Evolutionary conservation across 2,329 filamentous ascomycete genomes (phyloP), one percentile per base, ranked within the genome.

Genomic region (Orbilia oligospora): DNA sequence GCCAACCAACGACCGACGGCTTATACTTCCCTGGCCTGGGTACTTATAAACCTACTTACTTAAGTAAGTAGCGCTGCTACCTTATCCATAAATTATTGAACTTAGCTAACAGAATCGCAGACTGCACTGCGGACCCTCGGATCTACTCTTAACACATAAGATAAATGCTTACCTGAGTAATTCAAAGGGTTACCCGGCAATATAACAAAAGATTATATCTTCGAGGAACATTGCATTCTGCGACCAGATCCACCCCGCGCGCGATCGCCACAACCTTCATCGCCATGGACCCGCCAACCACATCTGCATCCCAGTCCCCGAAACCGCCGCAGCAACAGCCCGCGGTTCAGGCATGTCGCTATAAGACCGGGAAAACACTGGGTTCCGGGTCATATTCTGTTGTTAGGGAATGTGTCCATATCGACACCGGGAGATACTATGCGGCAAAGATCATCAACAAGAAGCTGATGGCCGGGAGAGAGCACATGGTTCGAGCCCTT

Each of bases 381-480:
- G 96, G 96, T 80, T 94, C 96, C 38, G 96, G 96, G 80, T 97
- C 94, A 72, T 99, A 99, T 86, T 97, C 94, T 44, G 96, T 98
- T 63, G 96, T 99, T 80, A 98, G 98, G 85, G 96, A 99, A 86
- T 99, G 96, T 84, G 94, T 98, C 30, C 96, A 99, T 84, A 98
- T 98, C 83, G 95, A 98, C 82, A 98, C 96, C 0, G 95, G 95
- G 55, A 91, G 94, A 81, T 98, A 97, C 86, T 99, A 98, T 90
- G 96, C 96, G 30, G 95, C 96, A 80, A 99, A 99, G 85, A 96
- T 99, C 80, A 99, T 99, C 86, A 99, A 99, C 87, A 99, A 99
- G 88, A 89, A 95, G 73, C 87, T 99, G 81, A 99, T 99, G 96
- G 93, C 94, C 5, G 96, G 96, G 38, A 89, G 96, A 81, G 96